Conservation (phyloP, 1,139 yeast genomes). For the Sugiyamaella grinbergsii region DNA sequence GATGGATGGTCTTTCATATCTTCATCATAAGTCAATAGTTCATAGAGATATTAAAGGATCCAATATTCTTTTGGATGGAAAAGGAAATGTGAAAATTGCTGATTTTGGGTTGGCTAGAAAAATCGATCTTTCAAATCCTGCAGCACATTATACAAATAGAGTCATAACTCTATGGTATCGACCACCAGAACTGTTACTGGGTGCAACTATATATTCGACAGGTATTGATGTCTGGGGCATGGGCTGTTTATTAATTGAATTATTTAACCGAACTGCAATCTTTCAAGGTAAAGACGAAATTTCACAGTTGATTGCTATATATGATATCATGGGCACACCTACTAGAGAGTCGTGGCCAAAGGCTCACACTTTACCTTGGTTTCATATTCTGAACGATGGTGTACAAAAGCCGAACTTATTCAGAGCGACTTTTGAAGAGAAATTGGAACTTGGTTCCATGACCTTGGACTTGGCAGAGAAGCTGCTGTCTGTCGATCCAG, state of each 20-base stretch:
- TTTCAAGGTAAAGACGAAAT: slow-evolving; percentile 91
- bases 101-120: slow-evolving; percentile 91
- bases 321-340: slow-evolving; percentile 87
- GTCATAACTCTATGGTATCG: slow-evolving; percentile 97
- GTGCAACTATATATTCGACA: slow-evolving; percentile 85
- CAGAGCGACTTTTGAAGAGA: slow-evolving; percentile 46
- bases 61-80: slow-evolving; percentile 71
- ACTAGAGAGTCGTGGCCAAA: slow-evolving; percentile 74
- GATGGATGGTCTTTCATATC: slow-evolving; percentile 75
- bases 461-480: slow-evolving; percentile 67
- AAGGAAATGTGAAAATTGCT: slow-evolving; percentile 80
- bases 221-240: slow-evolving; percentile 98
- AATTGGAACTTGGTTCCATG: slow-evolving; percentile 50
- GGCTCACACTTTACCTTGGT: slow-evolving; percentile 83
- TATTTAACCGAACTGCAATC: slow-evolving; percentile 71
- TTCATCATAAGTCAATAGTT: slow-evolving; percentile 76
- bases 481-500: slow-evolving; percentile 70
- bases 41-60: slow-evolving; percentile 97
- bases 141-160: slow-evolving; percentile 71
- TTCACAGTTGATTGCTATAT: slow-evolving; percentile 75
- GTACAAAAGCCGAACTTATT: slow-evolving; percentile 53
- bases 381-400: slow-evolving; percentile 73
- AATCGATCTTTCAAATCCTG: slow-evolving; percentile 36
- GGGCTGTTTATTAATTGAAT: slow-evolving; percentile 85
- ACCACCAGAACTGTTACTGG: slow-evolving; percentile 90